Conservation (phyloP, 495 filamentous ascomycete species). For the Podospora pseudopauciseta region DNA sequence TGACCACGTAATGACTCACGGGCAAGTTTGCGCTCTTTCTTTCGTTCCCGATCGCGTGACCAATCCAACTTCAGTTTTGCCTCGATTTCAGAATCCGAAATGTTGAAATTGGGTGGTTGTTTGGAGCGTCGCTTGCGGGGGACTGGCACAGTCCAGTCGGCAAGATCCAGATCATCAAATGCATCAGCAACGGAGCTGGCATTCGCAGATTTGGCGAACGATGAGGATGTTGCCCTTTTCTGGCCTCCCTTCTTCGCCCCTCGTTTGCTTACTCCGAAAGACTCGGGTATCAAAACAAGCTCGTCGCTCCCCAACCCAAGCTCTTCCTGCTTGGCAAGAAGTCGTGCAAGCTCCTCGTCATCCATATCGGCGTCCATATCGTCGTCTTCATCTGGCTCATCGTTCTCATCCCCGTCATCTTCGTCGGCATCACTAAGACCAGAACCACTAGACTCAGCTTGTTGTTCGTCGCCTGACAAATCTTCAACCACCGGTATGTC, state of each 20-base stretch:
- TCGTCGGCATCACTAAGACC: conserved; percentile 30
- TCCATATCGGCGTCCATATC: conserved; percentile 36
- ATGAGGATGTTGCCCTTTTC: conserved; percentile 2
- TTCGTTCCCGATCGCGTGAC: conserved; percentile 77
- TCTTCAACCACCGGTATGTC: conserved; percentile 5
- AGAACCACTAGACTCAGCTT: conserved; percentile 21
- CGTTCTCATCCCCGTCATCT: conserved; percentile 33
- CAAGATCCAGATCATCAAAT: conserved; percentile 76
- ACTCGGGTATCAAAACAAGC: conserved; percentile 43
- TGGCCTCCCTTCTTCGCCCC: conserved; percentile 1
- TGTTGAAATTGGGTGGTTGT: conserved; percentile 47
- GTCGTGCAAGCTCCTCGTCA: conserved; percentile 57
- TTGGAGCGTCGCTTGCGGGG: conserved; percentile 51
- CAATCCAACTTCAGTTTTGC: conserved; percentile 57
- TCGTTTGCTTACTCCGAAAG: neutral
- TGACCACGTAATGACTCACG: conserved; percentile 73
- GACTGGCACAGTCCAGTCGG: conserved; percentile 70
- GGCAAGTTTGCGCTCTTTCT: conserved; percentile 71
- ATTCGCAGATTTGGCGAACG: conserved; percentile 41
- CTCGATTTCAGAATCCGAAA: conserved; percentile 75
- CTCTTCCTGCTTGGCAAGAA: conserved; percentile 64
- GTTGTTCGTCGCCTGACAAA: conserved; percentile 24
- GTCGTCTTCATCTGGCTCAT: conserved; percentile 33
- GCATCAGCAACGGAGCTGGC: conserved; percentile 65
- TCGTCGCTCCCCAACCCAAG: conserved; percentile 58